Conservation (phyloP, 345 rosid genomes). For the Salix arbutifolia region DNA sequence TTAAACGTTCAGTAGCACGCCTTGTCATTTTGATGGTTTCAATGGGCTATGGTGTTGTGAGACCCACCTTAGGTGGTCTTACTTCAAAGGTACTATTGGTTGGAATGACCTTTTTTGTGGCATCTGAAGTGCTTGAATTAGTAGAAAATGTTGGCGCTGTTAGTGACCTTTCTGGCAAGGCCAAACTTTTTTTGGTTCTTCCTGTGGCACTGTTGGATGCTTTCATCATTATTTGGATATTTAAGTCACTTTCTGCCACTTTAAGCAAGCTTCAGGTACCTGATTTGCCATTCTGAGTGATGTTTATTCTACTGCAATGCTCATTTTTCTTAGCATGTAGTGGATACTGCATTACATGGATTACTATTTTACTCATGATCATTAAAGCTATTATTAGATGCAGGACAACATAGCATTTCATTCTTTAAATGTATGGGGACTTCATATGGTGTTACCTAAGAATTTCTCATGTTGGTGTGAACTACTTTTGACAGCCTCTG, state of each 20-base stretch:
- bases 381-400: background rate
- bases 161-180: constrained; percentile 90
- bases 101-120: constrained; percentile 77
- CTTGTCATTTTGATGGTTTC: constrained; percentile 80
- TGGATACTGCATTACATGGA: background rate
- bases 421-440: background rate
- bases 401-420: background rate
- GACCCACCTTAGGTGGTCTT: constrained; percentile 91
- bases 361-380: background rate
- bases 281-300: constrained; percentile 2
- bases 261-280: constrained; percentile 87
- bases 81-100: constrained; percentile 87
- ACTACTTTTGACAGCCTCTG: background rate
- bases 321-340: background rate
- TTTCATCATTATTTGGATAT: constrained; percentile 92
- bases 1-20: constrained; percentile 74
- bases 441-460: background rate
- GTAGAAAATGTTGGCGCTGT: constrained; percentile 88
- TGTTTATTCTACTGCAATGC: background rate
- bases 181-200: constrained; percentile 72
- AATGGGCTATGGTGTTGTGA: constrained; percentile 97
- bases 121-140: constrained; percentile 88
- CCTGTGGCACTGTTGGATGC: constrained; percentile 91
- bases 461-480: background rate
- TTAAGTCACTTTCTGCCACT: constrained; percentile 84